These are phyloP conservation scores for Populus hybrid DNA, from an alignment of 441 rosid species.

Conservation along the genomic window DNA sequence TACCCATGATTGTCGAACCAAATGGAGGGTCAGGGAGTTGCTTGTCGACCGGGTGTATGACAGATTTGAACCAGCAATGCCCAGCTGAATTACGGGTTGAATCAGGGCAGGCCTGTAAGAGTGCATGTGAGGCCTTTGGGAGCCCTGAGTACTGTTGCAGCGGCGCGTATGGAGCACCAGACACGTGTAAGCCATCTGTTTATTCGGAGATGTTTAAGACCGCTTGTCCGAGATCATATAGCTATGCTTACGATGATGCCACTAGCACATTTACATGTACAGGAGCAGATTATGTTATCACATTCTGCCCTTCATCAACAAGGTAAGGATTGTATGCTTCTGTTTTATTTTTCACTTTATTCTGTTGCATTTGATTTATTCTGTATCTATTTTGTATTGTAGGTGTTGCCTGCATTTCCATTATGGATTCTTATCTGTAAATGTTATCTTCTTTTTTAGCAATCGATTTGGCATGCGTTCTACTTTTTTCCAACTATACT, in stretches of 20 bases:
- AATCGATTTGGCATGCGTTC: background rate
- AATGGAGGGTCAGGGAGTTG: conserved; percentile 77
- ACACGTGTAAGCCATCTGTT: conserved; percentile 61
- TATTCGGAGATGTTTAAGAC: conserved; percentile 70
- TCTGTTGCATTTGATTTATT: background rate
- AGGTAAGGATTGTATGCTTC: conserved; percentile 33
- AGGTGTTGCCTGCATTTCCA: no score
- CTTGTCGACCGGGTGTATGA: conserved; percentile 60
- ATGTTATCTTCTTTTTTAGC: background rate
- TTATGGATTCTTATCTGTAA: background rate
- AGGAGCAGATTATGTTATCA: conserved; percentile 67
- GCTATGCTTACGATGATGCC: conserved; percentile 88
- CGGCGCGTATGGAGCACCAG: conserved; percentile 65
- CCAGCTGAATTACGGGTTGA: conserved; percentile 65
- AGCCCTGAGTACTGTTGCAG: conserved; percentile 75
- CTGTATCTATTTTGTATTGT: background rate
- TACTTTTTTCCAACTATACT: background rate
- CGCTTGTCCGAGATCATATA: conserved; percentile 79
- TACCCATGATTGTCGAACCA: conserved; percentile 75
- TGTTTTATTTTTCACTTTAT: background rate
- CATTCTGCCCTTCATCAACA: conserved; percentile 71
- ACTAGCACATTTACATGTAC: conserved; percentile 82
- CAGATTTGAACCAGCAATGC: conserved; percentile 65
- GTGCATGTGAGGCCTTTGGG: conserved; percentile 88
- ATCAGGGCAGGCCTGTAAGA: conserved; percentile 69